phyloP scores from a whole-genome alignment of 441 rosid genomes.

The Arabidopsis lyrata region DNA sequence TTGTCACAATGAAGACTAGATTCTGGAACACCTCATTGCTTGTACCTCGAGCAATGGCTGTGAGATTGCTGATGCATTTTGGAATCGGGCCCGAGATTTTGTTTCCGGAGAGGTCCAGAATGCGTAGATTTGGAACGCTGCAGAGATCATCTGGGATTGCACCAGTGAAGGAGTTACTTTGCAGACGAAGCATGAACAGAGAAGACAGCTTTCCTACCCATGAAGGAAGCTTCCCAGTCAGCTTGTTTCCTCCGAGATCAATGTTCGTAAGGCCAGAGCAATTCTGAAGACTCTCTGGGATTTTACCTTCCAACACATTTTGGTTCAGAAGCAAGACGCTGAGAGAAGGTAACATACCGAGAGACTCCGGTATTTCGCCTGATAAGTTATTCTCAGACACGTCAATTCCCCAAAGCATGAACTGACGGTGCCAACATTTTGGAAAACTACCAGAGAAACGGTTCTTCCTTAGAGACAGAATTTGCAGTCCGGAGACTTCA shows the following conservation, averaged over 20 bases:
- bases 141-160: conserved; percentile 47
- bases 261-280: conserved; percentile 60
- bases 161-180: conserved; percentile 52
- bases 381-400: conserved; percentile 57
- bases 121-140: conserved; percentile 48
- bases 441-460: conserved; percentile 58
- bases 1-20: conserved; percentile 47
- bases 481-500: conserved; percentile 45
- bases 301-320: conserved; percentile 56
- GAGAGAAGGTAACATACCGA: conserved; percentile 56
- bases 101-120: conserved; percentile 57
- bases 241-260: conserved; percentile 47
- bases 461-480: conserved; percentile 58
- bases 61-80: conserved; percentile 58
- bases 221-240: conserved; percentile 43
- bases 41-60: conserved; percentile 41
- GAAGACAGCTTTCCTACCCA: conserved; percentile 39
- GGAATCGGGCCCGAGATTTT: conserved; percentile 54
- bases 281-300: conserved; percentile 64
- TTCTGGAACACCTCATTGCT: conserved; percentile 48
- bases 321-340: conserved; percentile 57
- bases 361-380: conserved; percentile 57
- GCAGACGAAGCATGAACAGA: conserved; percentile 46
- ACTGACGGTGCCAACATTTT: conserved; percentile 51
- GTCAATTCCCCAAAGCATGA: conserved; percentile 56